Percentiles rank a stretch among this genome's conserved stretches.
These are phyloP conservation scores for Mucor indicus DNA, from an alignment of 371 early-diverging fungal genomes.

Conservation along the genomic window DNA sequence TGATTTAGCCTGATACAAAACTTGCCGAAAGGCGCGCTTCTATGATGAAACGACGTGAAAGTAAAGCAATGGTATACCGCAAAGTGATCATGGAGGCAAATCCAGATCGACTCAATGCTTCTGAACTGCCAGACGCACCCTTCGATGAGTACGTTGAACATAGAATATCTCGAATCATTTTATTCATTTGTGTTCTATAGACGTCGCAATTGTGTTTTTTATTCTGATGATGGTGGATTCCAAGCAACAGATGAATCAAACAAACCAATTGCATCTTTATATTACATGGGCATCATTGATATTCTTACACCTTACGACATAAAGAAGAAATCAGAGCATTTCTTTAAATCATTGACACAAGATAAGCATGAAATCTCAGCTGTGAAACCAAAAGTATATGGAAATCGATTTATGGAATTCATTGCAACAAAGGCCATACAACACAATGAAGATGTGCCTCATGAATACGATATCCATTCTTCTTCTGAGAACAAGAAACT, in stretches of 20 bases:
- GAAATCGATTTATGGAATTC: conserved; percentile 67
- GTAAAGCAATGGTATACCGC: conserved; percentile 62
- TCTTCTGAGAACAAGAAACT: too few relatives aligned
- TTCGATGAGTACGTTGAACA: conserved; percentile 42
- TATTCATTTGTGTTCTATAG: conserved; percentile 29
- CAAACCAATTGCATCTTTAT: conserved; percentile 65
- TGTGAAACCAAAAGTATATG: conserved; percentile 86
- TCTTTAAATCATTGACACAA: conserved; percentile 80
- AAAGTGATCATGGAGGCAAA: conserved; percentile 71
- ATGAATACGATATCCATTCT: conserved; percentile 21
- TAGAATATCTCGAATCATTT: not conserved
- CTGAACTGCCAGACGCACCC: conserved; percentile 44
- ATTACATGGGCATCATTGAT: conserved; percentile 95
- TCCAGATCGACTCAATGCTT: conserved; percentile 58
- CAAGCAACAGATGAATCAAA: conserved; percentile 75
- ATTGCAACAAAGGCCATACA: conserved; percentile 27
- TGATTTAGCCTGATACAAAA: conserved; percentile 52
- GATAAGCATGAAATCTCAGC: conserved; percentile 84
- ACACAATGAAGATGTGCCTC: conserved; percentile 31
- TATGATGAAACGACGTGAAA: conserved; percentile 49
- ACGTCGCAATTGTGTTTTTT: conserved; percentile 76
- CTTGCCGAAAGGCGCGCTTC: conserved; percentile 41
- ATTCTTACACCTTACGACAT: conserved; percentile 93
- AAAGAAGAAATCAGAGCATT: conserved; percentile 85
- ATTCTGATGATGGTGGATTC: conserved; percentile 90